These are phyloP conservation scores for Adansonia grandidieri DNA, from an alignment of 441 rosid genomes.

Conservation along the genomic window DNA sequence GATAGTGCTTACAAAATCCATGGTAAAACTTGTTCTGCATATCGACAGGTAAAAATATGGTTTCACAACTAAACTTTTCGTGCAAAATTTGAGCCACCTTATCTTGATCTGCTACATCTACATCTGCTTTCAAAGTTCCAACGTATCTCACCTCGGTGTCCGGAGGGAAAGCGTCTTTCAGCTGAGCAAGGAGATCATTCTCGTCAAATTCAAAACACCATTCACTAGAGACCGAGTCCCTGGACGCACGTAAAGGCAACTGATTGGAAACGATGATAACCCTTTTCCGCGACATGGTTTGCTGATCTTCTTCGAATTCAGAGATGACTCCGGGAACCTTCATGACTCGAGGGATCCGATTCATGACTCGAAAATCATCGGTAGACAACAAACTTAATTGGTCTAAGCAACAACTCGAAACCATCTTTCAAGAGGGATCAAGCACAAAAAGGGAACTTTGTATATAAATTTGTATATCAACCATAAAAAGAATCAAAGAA, in stretches of 20 bases:
- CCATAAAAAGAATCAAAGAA: neutral
- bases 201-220: conserved; percentile 68
- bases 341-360: conserved; percentile 59
- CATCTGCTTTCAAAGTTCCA: conserved; percentile 61
- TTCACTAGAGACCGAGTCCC: conserved; percentile 36
- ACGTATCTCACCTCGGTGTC: conserved; percentile 63
- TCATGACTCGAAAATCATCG: conserved; percentile 62
- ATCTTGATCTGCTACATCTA: conserved; percentile 60
- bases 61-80: conserved; percentile 61
- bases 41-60: conserved; percentile 66
- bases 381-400: conserved; percentile 54
- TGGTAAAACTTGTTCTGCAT: conserved; percentile 61
- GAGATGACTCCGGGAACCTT: conserved; percentile 53
- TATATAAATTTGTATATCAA: neutral
- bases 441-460: neutral
- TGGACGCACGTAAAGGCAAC: conserved; percentile 55
- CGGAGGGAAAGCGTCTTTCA: conserved; percentile 62
- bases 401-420: conserved; percentile 60
- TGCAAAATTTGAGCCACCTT: conserved; percentile 51
- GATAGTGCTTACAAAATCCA: conserved; percentile 85
- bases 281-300: conserved; percentile 18
- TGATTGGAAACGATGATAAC: conserved; percentile 66
- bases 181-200: conserved; percentile 56
- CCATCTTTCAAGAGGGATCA: conserved; percentile 36
- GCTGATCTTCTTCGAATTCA: conserved; percentile 37